Evolutionary conservation across 148 eudicot genomes (phyloP).

Genomic region (Salicornia ramosissima): DNA sequence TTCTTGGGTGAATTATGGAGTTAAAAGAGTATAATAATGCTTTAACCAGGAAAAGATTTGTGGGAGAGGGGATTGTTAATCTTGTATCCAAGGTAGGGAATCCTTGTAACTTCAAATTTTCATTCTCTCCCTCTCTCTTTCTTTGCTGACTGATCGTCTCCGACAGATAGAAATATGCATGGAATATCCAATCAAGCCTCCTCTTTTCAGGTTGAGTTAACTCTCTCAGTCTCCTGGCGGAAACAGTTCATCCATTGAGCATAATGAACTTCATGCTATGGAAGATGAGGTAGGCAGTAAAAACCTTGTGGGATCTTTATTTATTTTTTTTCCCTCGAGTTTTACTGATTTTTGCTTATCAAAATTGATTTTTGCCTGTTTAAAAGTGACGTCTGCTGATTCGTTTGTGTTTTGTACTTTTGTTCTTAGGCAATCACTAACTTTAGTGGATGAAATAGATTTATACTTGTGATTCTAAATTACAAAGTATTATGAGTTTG

Average conservation of each 20-base stretch:
- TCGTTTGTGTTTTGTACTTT: neutral
- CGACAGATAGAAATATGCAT: conserved; percentile 65
- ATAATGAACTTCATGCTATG: conserved; percentile 86
- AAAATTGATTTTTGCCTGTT: neutral
- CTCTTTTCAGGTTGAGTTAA: conserved; percentile 49
- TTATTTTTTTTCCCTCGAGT: neutral
- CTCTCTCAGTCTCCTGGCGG: conserved; percentile 36
- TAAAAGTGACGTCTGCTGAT: neutral
- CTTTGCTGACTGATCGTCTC: conserved; percentile 22
- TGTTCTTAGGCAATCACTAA: neutral
- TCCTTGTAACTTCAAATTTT: conserved; percentile 8
- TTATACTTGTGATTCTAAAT: too few species aligned
- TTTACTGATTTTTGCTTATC: neutral
- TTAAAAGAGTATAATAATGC: conserved; percentile 51
- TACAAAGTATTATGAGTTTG: too few species aligned
- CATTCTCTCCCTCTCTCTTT: conserved; percentile 4
- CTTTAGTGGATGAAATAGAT: too few species aligned
- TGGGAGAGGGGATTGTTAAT: conserved; percentile 40
- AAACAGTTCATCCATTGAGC: conserved; percentile 31
- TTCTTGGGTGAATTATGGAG: conserved; percentile 59
- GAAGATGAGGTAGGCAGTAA: conserved; percentile 80
- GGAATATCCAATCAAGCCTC: conserved; percentile 96
- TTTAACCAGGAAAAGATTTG: conserved; percentile 36
- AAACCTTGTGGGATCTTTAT: too few species aligned
- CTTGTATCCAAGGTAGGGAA: conserved; percentile 68